A percentile compares a stretch with the other conserved stretches of the same genome.
phyloP scores from a whole-genome alignment of 805 yeast species.

The Candida chilensis region DNA sequence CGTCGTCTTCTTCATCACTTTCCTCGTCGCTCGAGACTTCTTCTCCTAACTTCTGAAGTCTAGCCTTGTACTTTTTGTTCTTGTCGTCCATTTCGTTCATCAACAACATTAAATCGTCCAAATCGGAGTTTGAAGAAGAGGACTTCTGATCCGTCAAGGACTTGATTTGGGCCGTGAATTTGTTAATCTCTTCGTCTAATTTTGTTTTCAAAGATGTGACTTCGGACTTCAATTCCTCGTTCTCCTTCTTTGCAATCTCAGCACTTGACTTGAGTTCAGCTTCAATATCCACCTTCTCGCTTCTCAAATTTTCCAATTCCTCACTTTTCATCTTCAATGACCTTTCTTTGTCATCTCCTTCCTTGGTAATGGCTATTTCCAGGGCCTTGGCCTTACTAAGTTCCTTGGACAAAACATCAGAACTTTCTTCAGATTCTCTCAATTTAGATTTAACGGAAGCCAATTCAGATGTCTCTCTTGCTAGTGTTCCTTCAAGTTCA shows the following conservation, averaged over 20 bases:
- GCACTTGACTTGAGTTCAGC: too few relatives aligned
- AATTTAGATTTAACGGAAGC: too few relatives aligned
- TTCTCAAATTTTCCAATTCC: neutral
- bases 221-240: constrained; percentile 1
- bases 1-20: constrained; percentile 55
- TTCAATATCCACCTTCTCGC: too few relatives aligned
- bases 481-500: too few relatives aligned
- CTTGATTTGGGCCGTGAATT: constrained; percentile 2
- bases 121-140: constrained; percentile 33
- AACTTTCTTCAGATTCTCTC: too few relatives aligned
- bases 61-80: constrained; percentile 45
- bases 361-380: too few relatives aligned
- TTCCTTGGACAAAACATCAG: too few relatives aligned
- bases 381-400: too few relatives aligned
- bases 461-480: too few relatives aligned
- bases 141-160: neutral
- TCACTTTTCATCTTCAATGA: neutral
- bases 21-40: constrained; percentile 67
- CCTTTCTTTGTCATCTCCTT: neutral
- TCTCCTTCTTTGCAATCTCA: neutral
- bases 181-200: neutral
- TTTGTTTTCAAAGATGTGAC: neutral
- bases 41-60: constrained; percentile 42
- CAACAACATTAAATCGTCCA: constrained; percentile 70
- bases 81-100: constrained; percentile 73